These are phyloP conservation scores for Teunomyces tritomae DNA, from an alignment of 805 yeast species.

Conservation along the genomic window DNA sequence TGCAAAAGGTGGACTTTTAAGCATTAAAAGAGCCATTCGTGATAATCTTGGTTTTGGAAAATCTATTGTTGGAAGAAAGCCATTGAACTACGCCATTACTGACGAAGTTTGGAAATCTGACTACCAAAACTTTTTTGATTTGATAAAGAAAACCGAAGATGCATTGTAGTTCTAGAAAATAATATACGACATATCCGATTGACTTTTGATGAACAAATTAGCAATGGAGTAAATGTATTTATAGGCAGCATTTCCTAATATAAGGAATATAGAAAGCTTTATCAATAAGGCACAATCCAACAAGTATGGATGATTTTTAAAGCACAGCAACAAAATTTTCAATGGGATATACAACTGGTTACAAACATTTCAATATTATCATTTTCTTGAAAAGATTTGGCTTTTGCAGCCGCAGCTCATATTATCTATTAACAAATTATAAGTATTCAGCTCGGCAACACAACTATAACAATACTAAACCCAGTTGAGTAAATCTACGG, in stretches of 20 bases:
- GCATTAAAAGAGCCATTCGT: conserved; percentile 44
- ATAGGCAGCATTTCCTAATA: too few relatives aligned
- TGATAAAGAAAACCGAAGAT: conserved; percentile 8
- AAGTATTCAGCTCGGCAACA: too few relatives aligned
- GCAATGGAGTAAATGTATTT: not conserved
- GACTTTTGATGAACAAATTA: not conserved
- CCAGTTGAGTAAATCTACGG: too few relatives aligned
- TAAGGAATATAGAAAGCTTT: too few relatives aligned
- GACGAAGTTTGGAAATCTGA: conserved; percentile 7
- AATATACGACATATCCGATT: not conserved
- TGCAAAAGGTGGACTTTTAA: conserved; percentile 43
- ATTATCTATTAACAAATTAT: not conserved
- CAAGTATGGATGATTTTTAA: too few relatives aligned
- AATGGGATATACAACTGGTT: too few relatives aligned
- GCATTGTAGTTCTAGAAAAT: not conserved
- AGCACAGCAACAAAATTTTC: too few relatives aligned
- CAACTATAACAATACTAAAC: too few relatives aligned
- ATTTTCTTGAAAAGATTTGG: not conserved
- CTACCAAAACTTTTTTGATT: conserved; percentile 4
- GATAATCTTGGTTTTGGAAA: conserved; percentile 42
- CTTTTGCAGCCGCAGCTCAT: not conserved
- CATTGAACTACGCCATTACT: conserved; percentile 36
- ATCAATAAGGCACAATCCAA: too few relatives aligned
- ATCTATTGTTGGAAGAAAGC: conserved; percentile 45
- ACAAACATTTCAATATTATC: too few relatives aligned